Percentiles rank a stretch among this genome's conserved stretches.
Evolutionary conservation across 2,329 filamentous ascomycete species (phyloP).

Genomic region (Pyrenophora seminiperda): DNA sequence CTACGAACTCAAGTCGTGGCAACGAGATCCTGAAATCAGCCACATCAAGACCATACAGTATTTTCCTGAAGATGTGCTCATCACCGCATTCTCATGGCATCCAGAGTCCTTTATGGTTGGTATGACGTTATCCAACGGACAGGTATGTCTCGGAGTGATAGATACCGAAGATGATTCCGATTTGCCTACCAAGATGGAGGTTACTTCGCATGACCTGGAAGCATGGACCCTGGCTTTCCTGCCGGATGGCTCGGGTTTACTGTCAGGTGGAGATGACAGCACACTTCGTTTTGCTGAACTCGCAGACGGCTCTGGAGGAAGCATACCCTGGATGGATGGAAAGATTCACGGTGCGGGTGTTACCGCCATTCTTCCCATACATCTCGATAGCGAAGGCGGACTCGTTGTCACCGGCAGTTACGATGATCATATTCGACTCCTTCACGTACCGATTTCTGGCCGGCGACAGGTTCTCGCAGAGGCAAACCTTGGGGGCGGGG

Average conservation of each 20-base stretch:
- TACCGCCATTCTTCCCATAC: slow-evolving; percentile 79
- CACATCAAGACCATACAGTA: slow-evolving; percentile 53
- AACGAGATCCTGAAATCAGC: slow-evolving; percentile 19
- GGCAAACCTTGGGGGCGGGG: slow-evolving; percentile 73
- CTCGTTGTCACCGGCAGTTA: slow-evolving; percentile 87
- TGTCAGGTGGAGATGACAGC: slow-evolving; percentile 79
- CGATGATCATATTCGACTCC: slow-evolving; percentile 79
- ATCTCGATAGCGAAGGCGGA: slow-evolving; percentile 50
- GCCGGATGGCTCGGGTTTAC: slow-evolving; percentile 53
- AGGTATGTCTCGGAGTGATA: slow-evolving; percentile 53
- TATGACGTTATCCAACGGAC: slow-evolving; percentile 72
- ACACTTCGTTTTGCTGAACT: slow-evolving; percentile 55
- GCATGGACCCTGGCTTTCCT: slow-evolving; percentile 74
- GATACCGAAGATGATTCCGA: slow-evolving; percentile 34
- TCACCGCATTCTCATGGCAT: slow-evolving; percentile 77
- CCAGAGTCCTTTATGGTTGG: slow-evolving; percentile 64
- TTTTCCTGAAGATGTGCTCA: slow-evolving; percentile 64
- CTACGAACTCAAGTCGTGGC: slow-evolving; percentile 56
- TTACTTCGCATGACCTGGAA: slow-evolving; percentile 62
- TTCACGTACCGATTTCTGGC: slow-evolving; percentile 51
- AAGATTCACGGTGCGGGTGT: slow-evolving; percentile 80
- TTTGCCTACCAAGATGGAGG: slow-evolving; percentile 19
- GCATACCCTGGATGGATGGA: slow-evolving; percentile 53
- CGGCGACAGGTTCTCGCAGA: slow-evolving; percentile 64
- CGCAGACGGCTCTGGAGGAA: slow-evolving; percentile 15